Evolutionary conservation across 192 early-diverging fungal species (phyloP), one percentile per base, ranked within the genome.

Genomic region (Entrophospora sp.): DNA sequence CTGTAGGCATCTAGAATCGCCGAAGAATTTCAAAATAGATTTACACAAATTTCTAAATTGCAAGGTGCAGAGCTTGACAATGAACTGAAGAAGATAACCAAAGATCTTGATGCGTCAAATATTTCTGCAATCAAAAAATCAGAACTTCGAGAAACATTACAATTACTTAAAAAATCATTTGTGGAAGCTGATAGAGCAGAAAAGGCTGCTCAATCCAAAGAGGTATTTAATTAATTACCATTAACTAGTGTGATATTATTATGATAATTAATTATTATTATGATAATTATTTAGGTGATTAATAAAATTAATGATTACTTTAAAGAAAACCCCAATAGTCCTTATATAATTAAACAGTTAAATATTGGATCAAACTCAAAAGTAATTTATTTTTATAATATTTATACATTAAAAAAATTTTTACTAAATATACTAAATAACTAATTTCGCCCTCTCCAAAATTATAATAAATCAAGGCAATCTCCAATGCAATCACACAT

Each of bases 101-200:
- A 88, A 79, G 88, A 93, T 59, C 75, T 97, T 20, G 91, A 95
- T 60, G 80, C 77, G 12, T 81, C 90, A 27, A 67, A 79, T 7
- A 85, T 97, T 55, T 92, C 95, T 57, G 83, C 87, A 16, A 81
- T 90, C 32, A 73, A 79, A 64, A 97, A 96, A 82, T 72, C 81
- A 27, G 73, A 79, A 32, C 78, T 90, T 81, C 89, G 89, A 49
- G 74, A 80, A n/a, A 76, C 78, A 61, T 90, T 89, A 57, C 79
- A 80, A 20, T 77, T 64, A 25, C 81, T 93, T 48, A 93, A 92
- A 78, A 93, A 91, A 79, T 66, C 67, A 12, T 92, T 94, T 73
- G 86, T 85, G 32, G 94, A 99, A 34, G 81, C 83, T 14, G 96
- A 99, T 56, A 95, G 94, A 82, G 84, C 85, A 0, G 81, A 88